These are phyloP conservation scores for Orychophragmus violaceus DNA, from an alignment of 345 rosid genomes.

Conservation along the genomic window DNA sequence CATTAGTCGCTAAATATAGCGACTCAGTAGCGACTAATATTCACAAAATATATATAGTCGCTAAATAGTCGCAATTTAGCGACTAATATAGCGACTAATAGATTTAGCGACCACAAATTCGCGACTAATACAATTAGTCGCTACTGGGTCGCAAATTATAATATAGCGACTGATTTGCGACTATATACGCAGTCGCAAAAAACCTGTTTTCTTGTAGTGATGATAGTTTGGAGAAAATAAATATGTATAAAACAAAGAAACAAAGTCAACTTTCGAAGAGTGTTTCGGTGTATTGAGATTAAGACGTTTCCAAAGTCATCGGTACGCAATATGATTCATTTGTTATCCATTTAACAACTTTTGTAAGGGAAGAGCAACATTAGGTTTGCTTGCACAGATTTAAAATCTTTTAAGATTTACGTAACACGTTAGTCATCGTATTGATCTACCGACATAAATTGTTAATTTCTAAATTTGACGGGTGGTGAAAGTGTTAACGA, in stretches of 20 bases:
- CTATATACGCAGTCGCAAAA: no score
- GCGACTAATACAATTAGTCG: no score
- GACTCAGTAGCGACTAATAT: no score
- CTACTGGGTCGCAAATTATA: no score
- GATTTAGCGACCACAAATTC: no score
- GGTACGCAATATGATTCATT: constrained; percentile 7
- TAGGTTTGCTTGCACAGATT: not conserved
- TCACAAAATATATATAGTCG: no score
- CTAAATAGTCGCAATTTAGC: no score
- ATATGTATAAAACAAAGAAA: not conserved
- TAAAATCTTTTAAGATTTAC: not conserved
- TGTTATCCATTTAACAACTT: constrained; percentile 3
- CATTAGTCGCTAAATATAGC: no score
- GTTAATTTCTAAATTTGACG: not conserved
- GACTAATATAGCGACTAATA: no score
- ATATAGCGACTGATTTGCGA: no score
- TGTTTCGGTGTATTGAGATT: constrained; percentile 21
- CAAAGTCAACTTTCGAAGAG: constrained; percentile 29
- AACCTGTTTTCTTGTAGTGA: no score
- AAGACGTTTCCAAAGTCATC: constrained; percentile 21
- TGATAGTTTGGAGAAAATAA: constrained; percentile 2
- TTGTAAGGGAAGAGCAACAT: not conserved
- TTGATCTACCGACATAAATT: not conserved
- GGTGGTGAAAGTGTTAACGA: not conserved
- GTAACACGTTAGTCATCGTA: constrained; percentile 4